phyloP scores from a whole-genome alignment of 1,139 yeast genomes.

The Yueomyces sp. region DNA sequence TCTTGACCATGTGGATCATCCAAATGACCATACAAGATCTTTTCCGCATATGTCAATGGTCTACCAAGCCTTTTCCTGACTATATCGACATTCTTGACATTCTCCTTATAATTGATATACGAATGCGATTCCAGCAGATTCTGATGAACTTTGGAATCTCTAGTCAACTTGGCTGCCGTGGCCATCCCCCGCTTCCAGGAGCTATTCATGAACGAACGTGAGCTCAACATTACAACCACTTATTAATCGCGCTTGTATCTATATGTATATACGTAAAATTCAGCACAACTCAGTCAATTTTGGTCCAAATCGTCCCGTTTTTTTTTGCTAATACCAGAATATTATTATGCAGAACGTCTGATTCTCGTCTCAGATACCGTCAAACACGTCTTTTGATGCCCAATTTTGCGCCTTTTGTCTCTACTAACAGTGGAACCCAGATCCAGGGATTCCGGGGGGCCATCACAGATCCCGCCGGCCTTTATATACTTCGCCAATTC shows the following conservation, averaged over 20 bases:
- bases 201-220: conserved; percentile 23
- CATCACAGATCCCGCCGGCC: no score
- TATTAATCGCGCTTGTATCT: not conserved
- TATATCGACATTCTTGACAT: conserved; percentile 72
- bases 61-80: conserved; percentile 81
- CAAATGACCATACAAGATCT: conserved; percentile 89
- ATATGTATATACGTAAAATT: no score
- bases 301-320: no score
- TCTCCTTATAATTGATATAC: conserved; percentile 66
- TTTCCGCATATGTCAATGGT: conserved; percentile 96
- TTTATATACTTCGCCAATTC: no score
- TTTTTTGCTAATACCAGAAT: no score
- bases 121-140: conserved; percentile 82
- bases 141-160: conserved; percentile 87
- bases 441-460: no score
- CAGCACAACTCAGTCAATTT: no score
- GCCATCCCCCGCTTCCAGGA: conserved; percentile 52
- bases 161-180: conserved; percentile 52
- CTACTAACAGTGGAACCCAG: no score
- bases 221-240: conserved; percentile 24
- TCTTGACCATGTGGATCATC: conserved; percentile 94
- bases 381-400: no score
- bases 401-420: no score
- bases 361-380: no score
- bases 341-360: no score